Evolutionary conservation across 2,329 filamentous ascomycete genomes (phyloP), one percentile per base, ranked within the genome.

Genomic region (Xylariales sp.): DNA sequence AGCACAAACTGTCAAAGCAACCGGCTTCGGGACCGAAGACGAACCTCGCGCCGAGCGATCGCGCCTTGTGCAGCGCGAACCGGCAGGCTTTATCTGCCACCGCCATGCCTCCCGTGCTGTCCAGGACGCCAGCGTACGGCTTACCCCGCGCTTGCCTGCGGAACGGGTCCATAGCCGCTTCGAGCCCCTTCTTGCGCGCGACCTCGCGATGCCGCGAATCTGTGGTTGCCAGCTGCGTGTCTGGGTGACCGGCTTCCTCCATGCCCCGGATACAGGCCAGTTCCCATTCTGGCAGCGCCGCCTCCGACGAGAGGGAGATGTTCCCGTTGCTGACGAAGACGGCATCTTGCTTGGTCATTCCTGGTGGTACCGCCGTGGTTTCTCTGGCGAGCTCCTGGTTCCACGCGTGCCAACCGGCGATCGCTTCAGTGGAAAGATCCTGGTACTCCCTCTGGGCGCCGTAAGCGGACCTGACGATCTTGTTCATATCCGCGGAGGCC

Each of bases 71-170:
- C 1, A 71, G 56, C 0, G 65, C 68, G 36, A 63, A 66, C 0
- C 54, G 54, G 39, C 70, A 74, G 1, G 67, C 66, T 39, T 67
- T 69, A 38, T 70, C 65, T 0, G 70, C 70, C 13, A 61, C 46
- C 2, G 61, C 61, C 18, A 67, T 60, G 4, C 72, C 72, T 12
- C 66, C 70, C 1, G 59, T 66, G 2, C 60, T 63, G 36, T 75
- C 71, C 0, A 74, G 53, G 1, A 71, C 57, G 0, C 64, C 70
- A 4, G 59, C 42, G 19, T 55, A 48, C 15, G 51, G 44, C 4
- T 56, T 46, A 5, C 53, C 50, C 17, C 51, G 47, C 41, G 48
- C 32, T 32, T 49, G 41, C 6, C 56, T 50, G 4, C 48, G 31
- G 41, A 72, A 67, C 1, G 67, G 59, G 41, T 67, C 54, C 19